phyloP scores from a whole-genome alignment of 208 protist genomes.

The Crithidia brevicula region DNA sequence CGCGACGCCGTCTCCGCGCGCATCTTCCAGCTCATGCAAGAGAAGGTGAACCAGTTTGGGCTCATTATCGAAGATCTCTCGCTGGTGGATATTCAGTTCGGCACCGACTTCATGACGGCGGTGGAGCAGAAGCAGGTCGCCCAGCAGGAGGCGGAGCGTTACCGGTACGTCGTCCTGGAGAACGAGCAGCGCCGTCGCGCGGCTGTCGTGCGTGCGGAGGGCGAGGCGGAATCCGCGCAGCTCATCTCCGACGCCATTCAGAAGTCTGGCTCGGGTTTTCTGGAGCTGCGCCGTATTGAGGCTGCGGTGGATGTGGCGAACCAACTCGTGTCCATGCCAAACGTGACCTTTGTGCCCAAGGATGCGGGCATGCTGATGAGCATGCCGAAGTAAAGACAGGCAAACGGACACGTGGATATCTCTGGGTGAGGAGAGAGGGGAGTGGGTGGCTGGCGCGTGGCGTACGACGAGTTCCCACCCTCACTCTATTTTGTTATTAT shows the following conservation, averaged over 20 bases:
- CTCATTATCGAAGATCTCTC: conserved; percentile 98
- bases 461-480: no score
- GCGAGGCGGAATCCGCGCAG: conserved; percentile 93
- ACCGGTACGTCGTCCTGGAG: conserved; percentile 95
- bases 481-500: no score
- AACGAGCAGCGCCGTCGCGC: conserved; percentile 95
- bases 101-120: conserved; percentile 95
- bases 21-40: conserved; percentile 93
- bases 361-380: conserved; percentile 75
- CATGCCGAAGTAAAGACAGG: conserved; percentile 29
- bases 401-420: not conserved
- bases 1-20: conserved; percentile 94
- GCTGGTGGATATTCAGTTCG: conserved; percentile 97
- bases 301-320: conserved; percentile 96
- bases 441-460: no score
- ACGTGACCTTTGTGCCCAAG: conserved; percentile 87
- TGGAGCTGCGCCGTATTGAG: conserved; percentile 97
- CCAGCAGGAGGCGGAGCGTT: conserved; percentile 97
- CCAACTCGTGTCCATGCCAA: conserved; percentile 75
- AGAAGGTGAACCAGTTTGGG: conserved; percentile 97
- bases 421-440: not conserved
- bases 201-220: conserved; percentile 94
- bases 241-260: conserved; percentile 93
- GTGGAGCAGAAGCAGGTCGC: conserved; percentile 98
- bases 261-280: conserved; percentile 74